Evolutionary conservation across 2,329 filamentous ascomycete genomes (phyloP), one percentile per base, ranked within the genome.

Genomic region (Pezicula rhizophila): DNA sequence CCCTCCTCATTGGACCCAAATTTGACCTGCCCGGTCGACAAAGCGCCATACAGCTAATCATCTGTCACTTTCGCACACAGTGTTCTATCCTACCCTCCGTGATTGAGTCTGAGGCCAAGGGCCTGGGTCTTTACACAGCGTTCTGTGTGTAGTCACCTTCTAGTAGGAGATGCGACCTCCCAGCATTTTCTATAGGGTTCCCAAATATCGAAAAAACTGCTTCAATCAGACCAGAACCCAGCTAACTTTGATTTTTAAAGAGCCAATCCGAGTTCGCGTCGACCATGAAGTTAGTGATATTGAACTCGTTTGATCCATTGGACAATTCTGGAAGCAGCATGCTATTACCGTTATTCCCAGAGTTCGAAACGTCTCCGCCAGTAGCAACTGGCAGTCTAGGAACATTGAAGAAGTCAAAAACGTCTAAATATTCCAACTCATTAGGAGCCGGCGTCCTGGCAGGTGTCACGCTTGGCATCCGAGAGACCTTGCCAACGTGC

Each of bases 341-440:
- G 59, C 66, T 52, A 54, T 64, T 52, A 47, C 48, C 54, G 8
- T 52, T 51, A 45, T 56, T 58, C 2, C 40, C 50, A 46, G 40
- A 26, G n/a, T 15, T 38, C 6, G 25, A 14, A 14, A 31, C n/a
- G 43, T 64, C 15, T 42, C 58, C 42, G 54, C 62, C 46, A 43
- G 61, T 14, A 26, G 70, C 70, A 18, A 77, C 67, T 0, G 79
- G 77, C 20, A 96, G 70, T 15, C 89, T 75, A 1, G 91, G 91
- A 48, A 95, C 82, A 63, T 96, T 96, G 74, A 96, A 96, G 64
- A 95, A 96, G 59, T 93, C 89, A 64, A 96, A 96, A 0, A 96
- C 87, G 59, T 96, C 90, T 2, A 96, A 73, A 63, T 95, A 95
- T 64, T 95, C 91, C 3, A 96, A 73, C 61, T 95, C 89, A 57